These are phyloP conservation scores for Neofusicoccum cordaticola DNA, from an alignment of 2,329 filamentous ascomycete genomes.

Conservation along the genomic window DNA sequence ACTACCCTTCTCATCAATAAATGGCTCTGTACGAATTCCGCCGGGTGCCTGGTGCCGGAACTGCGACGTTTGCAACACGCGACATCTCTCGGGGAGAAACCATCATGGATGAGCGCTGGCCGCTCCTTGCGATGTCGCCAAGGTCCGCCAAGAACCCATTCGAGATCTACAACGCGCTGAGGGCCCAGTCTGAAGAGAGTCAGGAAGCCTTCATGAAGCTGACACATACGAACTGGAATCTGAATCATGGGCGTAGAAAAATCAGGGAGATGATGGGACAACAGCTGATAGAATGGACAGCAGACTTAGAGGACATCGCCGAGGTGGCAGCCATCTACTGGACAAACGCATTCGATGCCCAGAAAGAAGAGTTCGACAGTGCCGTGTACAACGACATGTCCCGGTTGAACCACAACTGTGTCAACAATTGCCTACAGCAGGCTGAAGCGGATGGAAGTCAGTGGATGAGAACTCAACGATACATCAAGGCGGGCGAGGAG, in stretches of 20 bases:
- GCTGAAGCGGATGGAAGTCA: not conserved
- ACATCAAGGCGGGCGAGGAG: conserved; percentile 1
- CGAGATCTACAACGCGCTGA: not conserved
- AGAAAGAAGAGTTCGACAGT: not conserved
- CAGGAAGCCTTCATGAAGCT: not conserved
- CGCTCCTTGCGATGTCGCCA: not conserved
- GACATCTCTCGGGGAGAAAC: not conserved
- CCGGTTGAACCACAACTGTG: not conserved
- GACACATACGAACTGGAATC: not conserved
- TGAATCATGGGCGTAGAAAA: not conserved
- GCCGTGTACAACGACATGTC: not conserved
- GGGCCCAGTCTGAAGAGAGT: not conserved
- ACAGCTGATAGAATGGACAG: not conserved
- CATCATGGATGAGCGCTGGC: not conserved
- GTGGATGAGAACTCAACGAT: not conserved
- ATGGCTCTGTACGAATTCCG: not conserved
- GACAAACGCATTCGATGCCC: not conserved
- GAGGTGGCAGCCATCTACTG: not conserved
- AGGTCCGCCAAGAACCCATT: not conserved
- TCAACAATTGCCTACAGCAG: not conserved
- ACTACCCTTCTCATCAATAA: not conserved
- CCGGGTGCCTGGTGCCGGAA: not conserved
- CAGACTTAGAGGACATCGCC: not conserved
- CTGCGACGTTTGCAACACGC: not conserved
- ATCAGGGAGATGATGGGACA: not conserved